These are phyloP conservation scores for Aspergillus sp. DNA, from an alignment of 2,329 filamentous ascomycete species.

Conservation along the genomic window DNA sequence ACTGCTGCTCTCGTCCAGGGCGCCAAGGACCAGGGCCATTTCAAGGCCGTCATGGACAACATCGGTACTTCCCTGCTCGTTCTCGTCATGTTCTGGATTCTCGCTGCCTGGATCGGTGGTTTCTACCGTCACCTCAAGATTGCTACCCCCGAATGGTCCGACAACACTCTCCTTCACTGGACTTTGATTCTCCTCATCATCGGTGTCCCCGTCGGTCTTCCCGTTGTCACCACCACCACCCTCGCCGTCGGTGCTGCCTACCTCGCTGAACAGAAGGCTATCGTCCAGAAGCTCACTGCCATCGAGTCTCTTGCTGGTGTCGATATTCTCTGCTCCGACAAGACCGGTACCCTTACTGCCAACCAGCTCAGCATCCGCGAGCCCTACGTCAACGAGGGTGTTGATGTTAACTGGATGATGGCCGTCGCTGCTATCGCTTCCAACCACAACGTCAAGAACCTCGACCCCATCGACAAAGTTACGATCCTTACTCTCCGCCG, in stretches of 20 bases:
- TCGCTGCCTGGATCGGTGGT: conserved; percentile 75
- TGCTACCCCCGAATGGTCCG: conserved; percentile 54
- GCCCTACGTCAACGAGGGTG: conserved; percentile 75
- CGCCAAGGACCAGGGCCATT: conserved; percentile 75
- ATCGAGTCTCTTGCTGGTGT: conserved; percentile 77
- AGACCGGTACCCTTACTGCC: conserved; percentile 71
- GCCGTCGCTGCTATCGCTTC: conserved; percentile 76
- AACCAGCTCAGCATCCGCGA: conserved; percentile 74
- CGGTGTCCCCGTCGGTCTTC: conserved; percentile 78
- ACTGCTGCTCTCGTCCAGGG: conserved; percentile 75
- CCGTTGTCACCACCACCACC: conserved; percentile 77
- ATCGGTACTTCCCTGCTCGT: conserved; percentile 76
- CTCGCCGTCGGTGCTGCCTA: conserved; percentile 78
- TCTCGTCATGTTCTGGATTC: conserved; percentile 77
- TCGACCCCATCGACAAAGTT: conserved; percentile 80
- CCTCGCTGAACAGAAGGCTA: conserved; percentile 76
- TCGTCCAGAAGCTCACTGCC: conserved; percentile 78
- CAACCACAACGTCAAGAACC: conserved; percentile 77
- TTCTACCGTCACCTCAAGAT: conserved; percentile 75
- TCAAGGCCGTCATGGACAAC: conserved; percentile 83
- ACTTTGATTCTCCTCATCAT: conserved; percentile 74
- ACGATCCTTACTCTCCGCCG: conserved; percentile 76
- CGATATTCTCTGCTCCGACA: conserved; percentile 79
- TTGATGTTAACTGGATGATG: conserved; percentile 86
- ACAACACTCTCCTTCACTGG: conserved; percentile 70